These are phyloP conservation scores for Alnus rubra DNA, from an alignment of 306 rosid species.

Conservation along the genomic window DNA sequence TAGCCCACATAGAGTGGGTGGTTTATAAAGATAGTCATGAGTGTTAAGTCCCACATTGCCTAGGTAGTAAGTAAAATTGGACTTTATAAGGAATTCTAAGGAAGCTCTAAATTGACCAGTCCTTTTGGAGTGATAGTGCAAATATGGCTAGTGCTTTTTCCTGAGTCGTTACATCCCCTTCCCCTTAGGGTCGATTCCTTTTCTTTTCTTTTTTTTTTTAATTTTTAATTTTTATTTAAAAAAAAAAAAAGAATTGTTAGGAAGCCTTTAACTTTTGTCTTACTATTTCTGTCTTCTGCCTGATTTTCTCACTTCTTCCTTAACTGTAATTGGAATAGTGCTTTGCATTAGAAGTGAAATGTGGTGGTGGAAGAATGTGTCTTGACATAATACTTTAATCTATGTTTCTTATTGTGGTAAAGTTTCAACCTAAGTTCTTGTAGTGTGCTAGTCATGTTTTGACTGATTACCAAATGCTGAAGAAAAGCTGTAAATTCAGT, in stretches of 20 bases:
- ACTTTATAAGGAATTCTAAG: too few relatives aligned
- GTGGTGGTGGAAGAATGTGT: constrained; percentile 1
- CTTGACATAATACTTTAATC: not conserved
- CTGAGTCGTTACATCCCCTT: too few relatives aligned
- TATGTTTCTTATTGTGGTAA: not conserved
- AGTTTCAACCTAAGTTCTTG: not conserved
- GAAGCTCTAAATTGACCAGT: too few relatives aligned
- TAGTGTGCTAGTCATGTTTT: not conserved
- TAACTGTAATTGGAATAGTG: constrained; percentile 8
- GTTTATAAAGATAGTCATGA: too few relatives aligned
- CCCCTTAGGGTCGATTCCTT: too few relatives aligned
- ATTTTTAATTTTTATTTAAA: too few relatives aligned
- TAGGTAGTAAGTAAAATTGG: too few relatives aligned
- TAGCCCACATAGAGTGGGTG: too few relatives aligned
- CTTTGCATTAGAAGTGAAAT: constrained; percentile 7
- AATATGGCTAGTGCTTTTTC: too few relatives aligned
- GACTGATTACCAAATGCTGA: not conserved
- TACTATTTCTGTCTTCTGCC: not conserved
- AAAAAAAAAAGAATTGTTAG: not conserved
- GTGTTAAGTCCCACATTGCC: too few relatives aligned
- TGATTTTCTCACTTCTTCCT: constrained; percentile 4
- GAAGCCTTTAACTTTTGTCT: not conserved
- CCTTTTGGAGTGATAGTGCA: too few relatives aligned
- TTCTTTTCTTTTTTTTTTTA: too few relatives aligned
- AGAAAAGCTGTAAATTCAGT: not conserved